These are phyloP conservation scores for Umbelopsis isabellina DNA, from an alignment of 192 early-diverging fungal genomes.

Conservation along the genomic window DNA sequence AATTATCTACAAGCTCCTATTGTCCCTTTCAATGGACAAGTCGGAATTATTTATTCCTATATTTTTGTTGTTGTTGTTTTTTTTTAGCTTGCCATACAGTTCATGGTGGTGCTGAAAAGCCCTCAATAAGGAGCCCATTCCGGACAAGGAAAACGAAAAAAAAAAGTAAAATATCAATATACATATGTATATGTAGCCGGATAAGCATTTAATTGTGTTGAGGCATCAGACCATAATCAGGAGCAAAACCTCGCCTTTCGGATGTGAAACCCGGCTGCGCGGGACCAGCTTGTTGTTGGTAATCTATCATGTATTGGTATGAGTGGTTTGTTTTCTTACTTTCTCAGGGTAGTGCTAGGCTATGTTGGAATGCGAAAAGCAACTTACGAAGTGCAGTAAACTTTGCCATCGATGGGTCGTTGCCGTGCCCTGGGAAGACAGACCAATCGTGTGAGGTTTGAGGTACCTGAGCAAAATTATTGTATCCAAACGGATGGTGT, in stretches of 20 bases:
- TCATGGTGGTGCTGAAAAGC: neutral
- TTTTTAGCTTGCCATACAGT: neutral
- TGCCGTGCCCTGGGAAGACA: neutral
- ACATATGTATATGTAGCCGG: neutral
- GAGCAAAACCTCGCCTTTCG: neutral
- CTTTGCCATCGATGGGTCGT: conserved; percentile 1
- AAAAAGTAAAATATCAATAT: neutral
- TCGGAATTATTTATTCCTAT: neutral
- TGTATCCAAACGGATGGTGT: conserved; percentile 3
- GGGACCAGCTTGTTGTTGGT: conserved; percentile 14
- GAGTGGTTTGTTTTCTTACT: no score
- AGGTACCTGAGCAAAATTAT: conserved; percentile 11
- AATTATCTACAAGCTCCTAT: conserved; percentile 16
- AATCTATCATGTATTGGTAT: neutral
- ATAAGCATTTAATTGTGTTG: neutral
- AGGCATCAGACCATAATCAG: conserved; percentile 1
- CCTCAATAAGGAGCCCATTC: neutral
- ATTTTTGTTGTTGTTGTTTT: neutral
- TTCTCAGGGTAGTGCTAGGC: no score
- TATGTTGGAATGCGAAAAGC: no score
- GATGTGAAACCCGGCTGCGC: conserved; percentile 15
- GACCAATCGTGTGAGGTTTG: conserved; percentile 4
- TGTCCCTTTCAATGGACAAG: neutral
- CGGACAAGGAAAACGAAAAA: neutral
- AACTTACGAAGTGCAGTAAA: conserved; percentile 17